Percentiles rank a stretch among this genome's conserved stretches.
Conservation (phyloP, 2,329 filamentous ascomycete genomes). For the Amauroascus niger region DNA sequence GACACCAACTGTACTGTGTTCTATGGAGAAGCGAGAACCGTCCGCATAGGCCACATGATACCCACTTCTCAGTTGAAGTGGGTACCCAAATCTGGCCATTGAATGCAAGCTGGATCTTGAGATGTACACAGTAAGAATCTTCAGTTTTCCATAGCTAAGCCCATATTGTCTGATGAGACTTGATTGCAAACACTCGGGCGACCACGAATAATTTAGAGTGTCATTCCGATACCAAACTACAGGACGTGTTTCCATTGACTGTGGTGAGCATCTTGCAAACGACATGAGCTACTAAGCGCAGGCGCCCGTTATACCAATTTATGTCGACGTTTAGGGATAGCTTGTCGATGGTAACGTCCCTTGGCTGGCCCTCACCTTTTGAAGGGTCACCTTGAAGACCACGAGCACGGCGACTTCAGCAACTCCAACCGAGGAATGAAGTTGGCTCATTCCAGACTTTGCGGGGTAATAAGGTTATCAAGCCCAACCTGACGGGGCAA, state of each 20-base stretch:
- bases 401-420: not conserved
- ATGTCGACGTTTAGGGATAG: not conserved
- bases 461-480: slow-evolving; percentile 10
- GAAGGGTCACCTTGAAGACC: not conserved
- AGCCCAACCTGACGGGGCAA: not conserved
- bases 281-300: not conserved
- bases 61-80: not conserved
- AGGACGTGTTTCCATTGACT: not conserved
- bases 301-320: not conserved
- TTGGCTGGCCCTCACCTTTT: not conserved
- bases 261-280: not conserved
- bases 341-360: not conserved
- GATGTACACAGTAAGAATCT: not conserved
- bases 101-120: not conserved
- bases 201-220: too few species aligned
- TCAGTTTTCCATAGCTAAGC: too few species aligned
- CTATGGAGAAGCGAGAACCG: not conserved
- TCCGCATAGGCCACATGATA: not conserved
- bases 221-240: not conserved
- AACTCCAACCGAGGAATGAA: not conserved
- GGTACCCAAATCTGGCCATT: not conserved
- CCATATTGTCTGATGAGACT: too few species aligned
- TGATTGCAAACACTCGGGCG: too few species aligned
- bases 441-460: not conserved
- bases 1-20: not conserved